Evolutionary conservation across 768 basidiomycete species (phyloP), one percentile per base, ranked within the genome.

Genomic region (Trametes gibbosa): DNA sequence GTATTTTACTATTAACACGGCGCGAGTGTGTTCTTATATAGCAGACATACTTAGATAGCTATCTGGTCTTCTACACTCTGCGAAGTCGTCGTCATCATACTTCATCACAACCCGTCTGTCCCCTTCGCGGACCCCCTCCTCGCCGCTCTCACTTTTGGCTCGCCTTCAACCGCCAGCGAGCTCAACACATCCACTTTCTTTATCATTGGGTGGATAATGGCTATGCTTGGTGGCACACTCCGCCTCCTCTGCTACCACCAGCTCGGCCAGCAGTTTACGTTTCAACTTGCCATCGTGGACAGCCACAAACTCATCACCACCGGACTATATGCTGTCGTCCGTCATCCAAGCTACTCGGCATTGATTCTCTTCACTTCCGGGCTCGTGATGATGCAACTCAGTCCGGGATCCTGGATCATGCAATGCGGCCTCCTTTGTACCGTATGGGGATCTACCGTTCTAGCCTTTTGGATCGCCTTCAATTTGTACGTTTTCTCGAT

Each of bases 231-330:
- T 14, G 34, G 32, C 2, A 13, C 35, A 16, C 14, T 52, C 37
- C 58, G 58, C 23, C 21, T 51, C 17, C 2, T 37, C 4, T 59
- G 58, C 46, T 59, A 53, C 24, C 50, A 32, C 12, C 42, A 59
- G 10, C 58, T 67, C 19, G 64, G 64, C 10, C 24, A n/a, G 8
- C 43, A 61, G 27, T 67, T 65, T 51, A 67, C 66, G 7, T 65
- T 56, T 50, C 37, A 56, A 23, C 54, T 63, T 24, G 39, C 58
- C 41, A 55, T 63, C 40, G 42, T 52, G 17, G 50, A 51, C 16
- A 40, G 35, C 23, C 66, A 67, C 53, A 49, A 40, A 35, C 52
- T 67, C 34, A 42, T 67, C 49, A 65, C 58, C 7, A 32, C 29
- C 34, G 64, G 62, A 12, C 59, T 49, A 5, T 67, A 67, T 52